Conservation (phyloP, 1,139 yeast species). For the Kurtzmaniella quercitrusa region DNA sequence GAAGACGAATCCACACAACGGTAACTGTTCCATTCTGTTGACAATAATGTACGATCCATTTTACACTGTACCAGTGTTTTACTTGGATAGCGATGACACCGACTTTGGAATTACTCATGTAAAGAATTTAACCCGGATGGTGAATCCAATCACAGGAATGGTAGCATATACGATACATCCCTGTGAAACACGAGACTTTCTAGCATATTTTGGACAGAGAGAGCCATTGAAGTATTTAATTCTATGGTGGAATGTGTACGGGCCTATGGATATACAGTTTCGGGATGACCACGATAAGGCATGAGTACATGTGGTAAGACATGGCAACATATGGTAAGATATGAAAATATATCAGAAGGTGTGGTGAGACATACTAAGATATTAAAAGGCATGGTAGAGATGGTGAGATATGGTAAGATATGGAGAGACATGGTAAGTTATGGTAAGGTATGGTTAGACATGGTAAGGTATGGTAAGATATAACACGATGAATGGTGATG, state of each 20-base stretch:
- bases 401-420: too few species aligned
- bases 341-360: too few species aligned
- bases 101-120: background rate
- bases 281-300: slow-evolving; percentile 2
- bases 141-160: slow-evolving; percentile 5
- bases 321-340: too few species aligned
- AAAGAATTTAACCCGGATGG: slow-evolving; percentile 2
- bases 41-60: slow-evolving; percentile 27
- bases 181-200: slow-evolving; percentile 26
- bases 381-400: too few species aligned
- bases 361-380: too few species aligned
- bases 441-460: too few species aligned
- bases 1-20: background rate
- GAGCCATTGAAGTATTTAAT: slow-evolving; percentile 16
- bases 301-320: too few species aligned
- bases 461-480: too few species aligned
- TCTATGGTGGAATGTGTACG: slow-evolving; percentile 29
- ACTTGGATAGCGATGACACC: background rate
- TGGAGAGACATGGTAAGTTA: too few species aligned
- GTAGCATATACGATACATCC: slow-evolving; percentile 31
- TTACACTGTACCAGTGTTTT: slow-evolving; percentile 25
- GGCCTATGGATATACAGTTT: slow-evolving; percentile 7
- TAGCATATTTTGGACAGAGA: slow-evolving; percentile 11
- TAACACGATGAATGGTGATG: too few species aligned
- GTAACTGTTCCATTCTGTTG: slow-evolving; percentile 8